phyloP scores from a whole-genome alignment of 495 filamentous ascomycete genomes.

The Trichoderma gamsii region DNA sequence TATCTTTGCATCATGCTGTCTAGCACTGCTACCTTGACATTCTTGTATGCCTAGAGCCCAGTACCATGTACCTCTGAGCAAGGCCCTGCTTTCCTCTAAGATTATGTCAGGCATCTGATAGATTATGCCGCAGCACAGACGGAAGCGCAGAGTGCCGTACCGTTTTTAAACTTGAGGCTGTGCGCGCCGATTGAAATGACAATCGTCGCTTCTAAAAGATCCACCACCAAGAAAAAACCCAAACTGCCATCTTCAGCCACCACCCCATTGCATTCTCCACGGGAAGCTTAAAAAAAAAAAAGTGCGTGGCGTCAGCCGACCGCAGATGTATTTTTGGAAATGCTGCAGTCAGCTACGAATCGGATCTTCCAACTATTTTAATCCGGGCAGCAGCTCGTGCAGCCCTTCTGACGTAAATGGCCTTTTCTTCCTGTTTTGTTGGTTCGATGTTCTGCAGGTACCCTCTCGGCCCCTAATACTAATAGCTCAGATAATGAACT shows the following conservation, averaged over 20 bases:
- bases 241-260: background rate
- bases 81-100: too few relatives aligned
- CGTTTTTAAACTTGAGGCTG: background rate
- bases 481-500: background rate
- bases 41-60: too few relatives aligned
- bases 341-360: background rate
- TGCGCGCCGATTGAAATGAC: background rate
- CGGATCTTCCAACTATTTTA: background rate
- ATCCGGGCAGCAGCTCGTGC: background rate
- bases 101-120: too few relatives aligned
- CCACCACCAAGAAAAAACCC: background rate
- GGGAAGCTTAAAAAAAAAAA: background rate
- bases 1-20: too few relatives aligned
- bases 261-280: background rate
- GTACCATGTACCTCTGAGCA: too few relatives aligned
- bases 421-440: background rate
- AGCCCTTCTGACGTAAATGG: background rate
- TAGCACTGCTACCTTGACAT: too few relatives aligned
- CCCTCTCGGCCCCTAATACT: background rate
- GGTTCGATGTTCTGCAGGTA: background rate
- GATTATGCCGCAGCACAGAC: background rate
- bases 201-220: conserved; percentile 3
- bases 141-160: conserved; percentile 1
- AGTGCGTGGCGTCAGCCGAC: conserved; percentile 7
- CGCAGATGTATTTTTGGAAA: background rate